A percentile compares a stretch with the other conserved stretches of the same genome.
Evolutionary conservation across 2,329 filamentous ascomycete genomes (phyloP).

Genomic region (Aplosporella prunicola): DNA sequence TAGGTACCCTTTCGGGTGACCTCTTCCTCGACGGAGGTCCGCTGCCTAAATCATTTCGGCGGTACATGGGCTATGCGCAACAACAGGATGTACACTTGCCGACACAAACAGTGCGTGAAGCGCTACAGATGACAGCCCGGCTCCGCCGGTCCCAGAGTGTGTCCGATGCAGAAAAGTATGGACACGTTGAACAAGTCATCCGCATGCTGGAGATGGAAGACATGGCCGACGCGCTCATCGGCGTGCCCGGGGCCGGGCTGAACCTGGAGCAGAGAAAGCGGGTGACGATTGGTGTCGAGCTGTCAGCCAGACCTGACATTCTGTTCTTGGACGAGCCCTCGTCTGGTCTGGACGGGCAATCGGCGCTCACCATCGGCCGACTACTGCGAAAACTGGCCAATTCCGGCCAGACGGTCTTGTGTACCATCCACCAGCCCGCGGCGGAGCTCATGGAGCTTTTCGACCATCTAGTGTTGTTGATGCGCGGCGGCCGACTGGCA

Average conservation of each 20-base stretch:
- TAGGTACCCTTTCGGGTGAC: constrained; percentile 55
- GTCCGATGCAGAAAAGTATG: constrained; percentile 51
- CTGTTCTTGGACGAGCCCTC: constrained; percentile 93
- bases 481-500: not conserved
- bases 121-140: constrained; percentile 59
- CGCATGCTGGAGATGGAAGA: constrained; percentile 55
- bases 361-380: constrained; percentile 57
- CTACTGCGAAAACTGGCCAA: constrained; percentile 59
- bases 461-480: constrained; percentile 31
- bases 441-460: constrained; percentile 62
- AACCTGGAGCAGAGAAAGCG: constrained; percentile 62
- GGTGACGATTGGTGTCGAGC: constrained; percentile 86
- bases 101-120: constrained; percentile 58
- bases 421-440: constrained; percentile 65
- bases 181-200: constrained; percentile 58
- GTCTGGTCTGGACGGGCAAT: constrained; percentile 60
- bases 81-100: constrained; percentile 64
- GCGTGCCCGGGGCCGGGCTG: constrained; percentile 37
- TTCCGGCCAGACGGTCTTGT: constrained; percentile 62
- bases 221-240: constrained; percentile 56
- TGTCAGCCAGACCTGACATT: constrained; percentile 82
- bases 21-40: constrained; percentile 62
- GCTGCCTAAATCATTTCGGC: constrained; percentile 54
- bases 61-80: constrained; percentile 61
- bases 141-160: constrained; percentile 50